Percentiles rank a stretch among this genome's conserved stretches.
Conservation (phyloP, 371 early-diverging fungal genomes). For the Syncephalis fuscata region DNA sequence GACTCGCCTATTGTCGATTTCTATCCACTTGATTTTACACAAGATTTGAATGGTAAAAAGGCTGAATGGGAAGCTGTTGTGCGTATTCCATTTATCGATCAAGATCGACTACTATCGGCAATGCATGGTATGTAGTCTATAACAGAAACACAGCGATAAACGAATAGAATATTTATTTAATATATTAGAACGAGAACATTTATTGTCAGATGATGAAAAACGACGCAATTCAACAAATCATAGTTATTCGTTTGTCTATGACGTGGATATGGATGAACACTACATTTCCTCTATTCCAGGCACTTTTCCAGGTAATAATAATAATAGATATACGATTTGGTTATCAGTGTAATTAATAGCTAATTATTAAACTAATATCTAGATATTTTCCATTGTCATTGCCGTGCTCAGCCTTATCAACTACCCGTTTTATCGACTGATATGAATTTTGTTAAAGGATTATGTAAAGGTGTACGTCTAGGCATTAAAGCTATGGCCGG, state of each 20-base stretch:
- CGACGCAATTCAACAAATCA: constrained; percentile 50
- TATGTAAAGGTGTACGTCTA: constrained; percentile 42
- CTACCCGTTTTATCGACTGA: constrained; percentile 25
- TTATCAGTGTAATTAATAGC: too few species aligned
- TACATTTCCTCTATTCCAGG: constrained; percentile 54
- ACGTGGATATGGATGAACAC: constrained; percentile 18
- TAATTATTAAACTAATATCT: constrained; percentile 3
- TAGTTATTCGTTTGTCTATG: constrained; percentile 39
- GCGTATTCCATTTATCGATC: constrained; percentile 88
- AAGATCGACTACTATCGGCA: constrained; percentile 62
- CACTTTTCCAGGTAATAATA: constrained; percentile 28
- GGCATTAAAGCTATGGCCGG: constrained; percentile 66
- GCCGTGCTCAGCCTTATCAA: constrained; percentile 22
- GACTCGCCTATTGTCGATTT: constrained; percentile 80
- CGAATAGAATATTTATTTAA: too few species aligned
- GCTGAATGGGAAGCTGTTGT: constrained; percentile 96
- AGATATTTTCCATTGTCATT: constrained; percentile 18
- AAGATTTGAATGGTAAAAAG: constrained; percentile 98
- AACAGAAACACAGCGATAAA: constrained; percentile 38
- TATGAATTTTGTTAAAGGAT: constrained; percentile 32
- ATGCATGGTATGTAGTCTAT: constrained; percentile 54
- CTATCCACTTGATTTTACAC: constrained; percentile 80
- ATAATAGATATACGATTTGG: too few species aligned
- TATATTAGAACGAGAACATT: too few species aligned
- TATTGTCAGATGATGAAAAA: background rate